These are phyloP conservation scores for Tillandsia fasciculata DNA, from an alignment of 176 grass and related monocot genomes.

Conservation along the genomic window DNA sequence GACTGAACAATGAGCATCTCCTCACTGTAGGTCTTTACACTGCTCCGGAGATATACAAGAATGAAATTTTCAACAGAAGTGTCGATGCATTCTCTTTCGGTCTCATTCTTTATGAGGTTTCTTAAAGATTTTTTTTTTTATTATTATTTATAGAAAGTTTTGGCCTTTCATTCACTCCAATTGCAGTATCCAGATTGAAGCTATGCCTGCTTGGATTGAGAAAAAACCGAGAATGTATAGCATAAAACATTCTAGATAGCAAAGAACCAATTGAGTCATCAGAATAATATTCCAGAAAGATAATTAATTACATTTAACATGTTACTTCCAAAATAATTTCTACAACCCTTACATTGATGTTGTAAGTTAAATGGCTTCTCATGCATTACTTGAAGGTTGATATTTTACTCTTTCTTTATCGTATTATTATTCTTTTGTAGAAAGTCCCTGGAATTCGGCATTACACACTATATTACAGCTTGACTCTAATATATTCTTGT, in stretches of 20 bases:
- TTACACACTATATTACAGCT: not conserved
- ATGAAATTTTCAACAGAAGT: slow-evolving; percentile 57
- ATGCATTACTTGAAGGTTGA: not conserved
- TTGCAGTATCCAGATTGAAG: not conserved
- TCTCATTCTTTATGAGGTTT: slow-evolving; percentile 88
- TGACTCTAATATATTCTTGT: not conserved
- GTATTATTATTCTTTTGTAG: not conserved
- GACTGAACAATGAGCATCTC: not conserved
- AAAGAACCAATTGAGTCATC: too few relatives aligned
- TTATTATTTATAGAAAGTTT: not conserved
- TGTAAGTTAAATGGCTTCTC: not conserved
- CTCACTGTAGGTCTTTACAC: slow-evolving; percentile 46
- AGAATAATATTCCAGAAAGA: too few relatives aligned
- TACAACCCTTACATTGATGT: too few relatives aligned
- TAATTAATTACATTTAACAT: too few relatives aligned
- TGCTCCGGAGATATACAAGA: slow-evolving; percentile 72
- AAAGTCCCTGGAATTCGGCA: not conserved
- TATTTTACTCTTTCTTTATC: not conserved
- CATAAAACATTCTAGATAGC: not conserved
- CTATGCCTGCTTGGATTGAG: not conserved
- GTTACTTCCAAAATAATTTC: too few relatives aligned
- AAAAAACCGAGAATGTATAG: not conserved
- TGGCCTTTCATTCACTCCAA: not conserved
- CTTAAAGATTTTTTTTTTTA: not conserved
- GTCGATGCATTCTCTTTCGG: slow-evolving; percentile 82